These are phyloP conservation scores for Termitomyces sp. DNA, from an alignment of 768 basidiomycete genomes.

Conservation along the genomic window DNA sequence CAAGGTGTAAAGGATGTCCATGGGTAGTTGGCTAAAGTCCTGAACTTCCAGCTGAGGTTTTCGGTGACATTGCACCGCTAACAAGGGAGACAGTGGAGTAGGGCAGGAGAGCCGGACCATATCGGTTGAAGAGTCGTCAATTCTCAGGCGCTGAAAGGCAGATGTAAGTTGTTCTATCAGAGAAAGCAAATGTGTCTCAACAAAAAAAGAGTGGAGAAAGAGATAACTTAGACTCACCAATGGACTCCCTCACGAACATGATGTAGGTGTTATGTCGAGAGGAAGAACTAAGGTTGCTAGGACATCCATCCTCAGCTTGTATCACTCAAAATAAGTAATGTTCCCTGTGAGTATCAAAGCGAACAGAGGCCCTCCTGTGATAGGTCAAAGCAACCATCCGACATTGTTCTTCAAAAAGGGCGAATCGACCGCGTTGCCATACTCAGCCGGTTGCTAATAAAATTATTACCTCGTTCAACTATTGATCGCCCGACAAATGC, in stretches of 20 bases:
- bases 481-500: neutral
- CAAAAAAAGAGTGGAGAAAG: neutral
- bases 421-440: conserved; percentile 4
- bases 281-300: neutral
- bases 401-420: conserved; percentile 13
- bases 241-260: neutral
- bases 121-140: neutral
- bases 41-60: neutral
- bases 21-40: conserved; percentile 5
- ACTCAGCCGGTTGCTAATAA: neutral
- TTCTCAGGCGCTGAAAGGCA: conserved; percentile 3
- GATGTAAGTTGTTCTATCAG: neutral
- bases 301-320: conserved; percentile 4
- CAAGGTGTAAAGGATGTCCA: conserved; percentile 12
- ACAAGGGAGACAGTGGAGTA: neutral
- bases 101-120: neutral
- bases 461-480: no score
- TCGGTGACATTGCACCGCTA: neutral
- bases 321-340: neutral
- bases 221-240: neutral
- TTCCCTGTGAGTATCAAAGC: conserved; percentile 10
- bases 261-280: neutral
- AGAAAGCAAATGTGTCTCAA: neutral
- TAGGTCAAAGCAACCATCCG: conserved; percentile 12
- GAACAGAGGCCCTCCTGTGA: conserved; percentile 5